Evolutionary conservation across 352 stramenopile species (phyloP), one percentile per base, ranked within the genome.

Genomic region (Globisporangium spiculum): DNA sequence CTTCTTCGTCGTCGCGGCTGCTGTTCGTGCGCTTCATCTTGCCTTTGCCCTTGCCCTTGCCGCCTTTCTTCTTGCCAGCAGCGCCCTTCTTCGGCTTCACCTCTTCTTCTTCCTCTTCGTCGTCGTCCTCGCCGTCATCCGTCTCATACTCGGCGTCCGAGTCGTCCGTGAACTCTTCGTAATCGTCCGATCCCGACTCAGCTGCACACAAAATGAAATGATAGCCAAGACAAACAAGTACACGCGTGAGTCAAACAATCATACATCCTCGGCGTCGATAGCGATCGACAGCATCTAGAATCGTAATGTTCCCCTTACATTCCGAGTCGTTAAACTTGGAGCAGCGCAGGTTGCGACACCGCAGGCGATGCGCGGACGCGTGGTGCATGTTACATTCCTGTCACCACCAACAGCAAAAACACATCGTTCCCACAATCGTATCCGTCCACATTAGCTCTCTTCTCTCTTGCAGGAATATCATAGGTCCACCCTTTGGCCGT

Each of bases 301-400:
- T 1, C 46, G 70, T 32, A 32, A 32, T 32, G 27, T 32, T 32
- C 3, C 27, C 14, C 38, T 46, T 88, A 94, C 86, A 94, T 60
- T 94, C 86, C 60, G 85, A 92, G 78, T 96, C 88, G 69, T 96
- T 94, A 55, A 96, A 96, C 75, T 96, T 96, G 66, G 88, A 93
- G 73, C 84, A 96, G 6, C 88, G 86, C 63, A 96, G 74, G 64
- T 96, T 96, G 26, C 86, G 81, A 72, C 88, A 96, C 10, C 84
- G 86, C 27, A 96, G 75, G 61, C 88, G 88, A 87, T 96, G 88
- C n/a, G 88, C 86, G 18, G 86, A 94, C 22, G 88, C 88, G 75
- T 96, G 86, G 76, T 93, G 84, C 84, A 93, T 94, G 65, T 90
- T 92, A 73, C 88, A 96, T 80, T 96, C 88, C 88, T 90, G 70